Conservation (phyloP, 495 filamentous ascomycete species). For the Penicillium cosmopolitanum region DNA sequence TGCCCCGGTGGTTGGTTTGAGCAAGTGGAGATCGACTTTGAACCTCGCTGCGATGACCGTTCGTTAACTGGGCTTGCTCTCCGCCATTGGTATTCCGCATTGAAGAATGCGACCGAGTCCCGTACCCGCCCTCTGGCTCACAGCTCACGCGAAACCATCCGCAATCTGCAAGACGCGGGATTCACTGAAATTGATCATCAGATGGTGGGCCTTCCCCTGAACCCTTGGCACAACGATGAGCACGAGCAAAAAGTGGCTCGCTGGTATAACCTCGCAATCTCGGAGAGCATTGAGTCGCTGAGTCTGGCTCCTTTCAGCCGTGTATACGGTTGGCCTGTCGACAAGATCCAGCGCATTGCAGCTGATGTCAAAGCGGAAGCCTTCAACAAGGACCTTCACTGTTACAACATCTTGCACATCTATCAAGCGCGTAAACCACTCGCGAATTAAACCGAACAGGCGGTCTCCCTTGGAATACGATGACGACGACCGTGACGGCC, state of each 20-base stretch:
- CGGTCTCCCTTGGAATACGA: too few relatives aligned
- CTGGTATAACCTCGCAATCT: slow-evolving; percentile 84
- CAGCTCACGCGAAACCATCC: slow-evolving; percentile 60
- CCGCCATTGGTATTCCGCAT: slow-evolving; percentile 69
- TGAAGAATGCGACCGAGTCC: slow-evolving; percentile 71
- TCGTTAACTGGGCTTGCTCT: slow-evolving; percentile 53
- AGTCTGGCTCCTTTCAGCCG: slow-evolving; percentile 76
- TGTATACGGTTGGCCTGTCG: slow-evolving; percentile 62
- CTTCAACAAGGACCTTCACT: slow-evolving; percentile 68
- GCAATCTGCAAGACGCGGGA: slow-evolving; percentile 69
- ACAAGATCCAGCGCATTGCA: slow-evolving; percentile 66
- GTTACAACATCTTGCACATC: slow-evolving; percentile 71
- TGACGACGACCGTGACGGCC: too few relatives aligned
- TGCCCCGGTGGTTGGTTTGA: slow-evolving; percentile 82
- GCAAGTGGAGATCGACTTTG: slow-evolving; percentile 89
- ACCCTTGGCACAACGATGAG: slow-evolving; percentile 74
- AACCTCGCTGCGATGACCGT: slow-evolving; percentile 78
- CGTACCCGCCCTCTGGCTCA: slow-evolving; percentile 69
- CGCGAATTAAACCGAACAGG: slow-evolving; percentile 12
- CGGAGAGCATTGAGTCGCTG: slow-evolving; percentile 71
- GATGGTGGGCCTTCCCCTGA: slow-evolving; percentile 72
- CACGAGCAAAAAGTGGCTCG: slow-evolving; percentile 71
- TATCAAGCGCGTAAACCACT: slow-evolving; percentile 51
- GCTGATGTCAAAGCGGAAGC: slow-evolving; percentile 69
- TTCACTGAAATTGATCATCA: slow-evolving; percentile 82